These are phyloP conservation scores for Mucor racemosus DNA, from an alignment of 371 early-diverging fungal species.

Conservation along the genomic window DNA sequence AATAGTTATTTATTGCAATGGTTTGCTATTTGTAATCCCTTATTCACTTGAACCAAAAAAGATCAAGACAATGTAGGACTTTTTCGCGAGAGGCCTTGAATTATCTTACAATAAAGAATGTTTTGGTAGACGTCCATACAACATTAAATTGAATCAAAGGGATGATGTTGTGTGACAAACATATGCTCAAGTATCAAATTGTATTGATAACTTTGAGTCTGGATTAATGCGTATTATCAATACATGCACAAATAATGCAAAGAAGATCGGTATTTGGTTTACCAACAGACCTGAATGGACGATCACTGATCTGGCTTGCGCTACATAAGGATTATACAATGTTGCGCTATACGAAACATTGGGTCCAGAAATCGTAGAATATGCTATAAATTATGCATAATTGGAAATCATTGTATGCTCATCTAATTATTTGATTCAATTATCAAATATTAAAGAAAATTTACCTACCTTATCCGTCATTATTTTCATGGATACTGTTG, in stretches of 20 bases:
- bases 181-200: conserved; percentile 66
- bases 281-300: conserved; percentile 95
- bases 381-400: conserved; percentile 73
- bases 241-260: conserved; percentile 35
- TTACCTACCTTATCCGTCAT: conserved; percentile 71
- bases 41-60: not conserved
- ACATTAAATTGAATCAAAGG: conserved; percentile 52
- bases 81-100: not conserved
- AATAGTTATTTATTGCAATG: not conserved
- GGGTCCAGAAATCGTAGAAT: conserved; percentile 76
- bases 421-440: conserved; percentile 63
- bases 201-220: conserved; percentile 74
- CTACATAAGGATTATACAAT: conserved; percentile 60
- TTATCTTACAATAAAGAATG: conserved; percentile 16
- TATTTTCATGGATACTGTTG: conserved; percentile 76
- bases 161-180: conserved; percentile 83
- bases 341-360: conserved; percentile 97
- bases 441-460: conserved; percentile 56
- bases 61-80: not conserved
- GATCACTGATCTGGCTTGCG: conserved; percentile 72
- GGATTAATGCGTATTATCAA: conserved; percentile 57
- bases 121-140: conserved; percentile 58
- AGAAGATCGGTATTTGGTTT: conserved; percentile 67
- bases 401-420: conserved; percentile 77
- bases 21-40: not conserved